Evolutionary conservation across 768 basidiomycete genomes (phyloP).

Genomic region (Lactarius tabidus): DNA sequence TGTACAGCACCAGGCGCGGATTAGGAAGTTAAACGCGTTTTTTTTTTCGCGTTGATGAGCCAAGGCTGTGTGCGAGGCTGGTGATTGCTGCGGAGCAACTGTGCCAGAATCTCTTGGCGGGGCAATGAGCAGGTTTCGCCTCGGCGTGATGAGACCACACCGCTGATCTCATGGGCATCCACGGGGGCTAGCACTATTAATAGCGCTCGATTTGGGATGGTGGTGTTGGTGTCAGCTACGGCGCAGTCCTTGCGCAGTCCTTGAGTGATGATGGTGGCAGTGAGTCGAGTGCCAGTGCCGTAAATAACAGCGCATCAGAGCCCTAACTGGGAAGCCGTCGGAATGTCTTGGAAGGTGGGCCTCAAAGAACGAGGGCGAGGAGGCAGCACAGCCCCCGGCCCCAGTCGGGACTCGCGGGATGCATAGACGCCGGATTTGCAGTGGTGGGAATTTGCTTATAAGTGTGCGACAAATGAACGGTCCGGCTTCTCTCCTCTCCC

Average conservation of each 20-base stretch:
- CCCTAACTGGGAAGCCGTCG: not conserved
- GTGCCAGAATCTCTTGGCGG: not conserved
- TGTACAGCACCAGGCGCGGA: not conserved
- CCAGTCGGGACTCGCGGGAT: not conserved
- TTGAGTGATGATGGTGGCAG: not conserved
- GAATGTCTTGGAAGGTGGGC: not conserved
- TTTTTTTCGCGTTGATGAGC: not conserved
- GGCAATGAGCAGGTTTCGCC: not conserved
- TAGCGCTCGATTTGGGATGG: not conserved
- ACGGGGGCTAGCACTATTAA: not conserved
- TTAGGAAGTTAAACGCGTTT: not conserved
- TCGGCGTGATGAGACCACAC: not conserved
- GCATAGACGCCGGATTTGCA: not conserved
- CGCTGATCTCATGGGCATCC: not conserved
- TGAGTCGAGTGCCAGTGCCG: not conserved
- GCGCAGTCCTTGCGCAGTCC: not conserved
- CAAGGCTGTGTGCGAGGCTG: not conserved
- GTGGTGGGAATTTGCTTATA: slow-evolving; percentile 17
- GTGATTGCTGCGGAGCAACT: not conserved
- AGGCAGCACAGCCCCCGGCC: not conserved
- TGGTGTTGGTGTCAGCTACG: not conserved
- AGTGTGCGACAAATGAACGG: slow-evolving; percentile 1
- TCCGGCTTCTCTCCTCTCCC: slow-evolving; percentile 5
- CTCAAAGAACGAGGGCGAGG: not conserved
- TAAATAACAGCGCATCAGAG: not conserved